A percentile compares a stretch with the other conserved stretches of the same genome.
Conservation (phyloP, 2,329 filamentous ascomycete species). For the Fusarium clavum region DNA sequence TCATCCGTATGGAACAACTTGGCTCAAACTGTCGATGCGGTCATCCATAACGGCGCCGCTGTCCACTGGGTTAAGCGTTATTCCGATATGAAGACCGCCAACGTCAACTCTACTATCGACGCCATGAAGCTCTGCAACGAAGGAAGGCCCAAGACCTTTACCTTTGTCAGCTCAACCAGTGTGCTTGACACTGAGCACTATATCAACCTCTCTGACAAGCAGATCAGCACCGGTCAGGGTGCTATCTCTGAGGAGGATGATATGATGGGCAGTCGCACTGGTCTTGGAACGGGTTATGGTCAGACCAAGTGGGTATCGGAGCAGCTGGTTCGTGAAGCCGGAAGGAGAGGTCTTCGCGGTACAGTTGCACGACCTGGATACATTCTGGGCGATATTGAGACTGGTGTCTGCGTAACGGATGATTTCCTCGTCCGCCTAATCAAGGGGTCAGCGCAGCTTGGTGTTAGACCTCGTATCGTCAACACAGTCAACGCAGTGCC, state of each 20-base stretch:
- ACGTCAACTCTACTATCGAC: constrained; percentile 85
- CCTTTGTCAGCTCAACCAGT: constrained; percentile 82
- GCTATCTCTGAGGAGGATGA: constrained; percentile 69
- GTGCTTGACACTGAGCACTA: constrained; percentile 87
- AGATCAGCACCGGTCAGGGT: constrained; percentile 63
- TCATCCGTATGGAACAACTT: constrained; percentile 73
- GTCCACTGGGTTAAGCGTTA: constrained; percentile 89
- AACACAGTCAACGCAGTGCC: constrained; percentile 94
- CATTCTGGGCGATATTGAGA: constrained; percentile 77
- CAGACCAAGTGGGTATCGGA: constrained; percentile 88
- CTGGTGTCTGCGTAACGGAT: constrained; percentile 82
- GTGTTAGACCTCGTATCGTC: constrained; percentile 76
- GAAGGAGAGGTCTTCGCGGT: constrained; percentile 78
- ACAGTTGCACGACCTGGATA: constrained; percentile 87
- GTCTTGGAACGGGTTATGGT: constrained; percentile 88
- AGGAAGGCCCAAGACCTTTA: constrained; percentile 81
- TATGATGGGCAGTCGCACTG: constrained; percentile 78
- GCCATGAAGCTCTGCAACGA: constrained; percentile 79
- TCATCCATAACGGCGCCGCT: constrained; percentile 85
- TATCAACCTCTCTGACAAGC: constrained; percentile 73
- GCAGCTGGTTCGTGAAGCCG: constrained; percentile 80
- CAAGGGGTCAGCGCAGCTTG: constrained; percentile 55
- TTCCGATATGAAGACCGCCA: constrained; percentile 74
- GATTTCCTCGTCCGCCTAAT: constrained; percentile 48
- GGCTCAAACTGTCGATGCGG: constrained; percentile 73